phyloP scores from a whole-genome alignment of 2,329 filamentous ascomycete genomes.

The Annulohypoxylon truncatum region DNA sequence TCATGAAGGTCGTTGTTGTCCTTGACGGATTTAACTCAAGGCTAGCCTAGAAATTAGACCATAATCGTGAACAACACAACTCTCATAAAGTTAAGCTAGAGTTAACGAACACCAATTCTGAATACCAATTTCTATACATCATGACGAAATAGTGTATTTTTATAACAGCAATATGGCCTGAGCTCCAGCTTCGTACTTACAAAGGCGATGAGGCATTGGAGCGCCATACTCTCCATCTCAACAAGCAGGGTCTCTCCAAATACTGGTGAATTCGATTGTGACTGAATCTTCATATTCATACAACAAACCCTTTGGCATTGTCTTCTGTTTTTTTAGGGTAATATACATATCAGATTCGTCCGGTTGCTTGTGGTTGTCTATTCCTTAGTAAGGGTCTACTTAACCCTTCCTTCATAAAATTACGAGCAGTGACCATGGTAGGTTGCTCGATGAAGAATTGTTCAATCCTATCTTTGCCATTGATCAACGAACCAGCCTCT shows the following conservation, averaged over 20 bases:
- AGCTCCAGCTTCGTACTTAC: background rate
- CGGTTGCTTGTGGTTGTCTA: background rate
- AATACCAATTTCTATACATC: too few relatives aligned
- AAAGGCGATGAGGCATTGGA: background rate
- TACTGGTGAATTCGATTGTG: background rate
- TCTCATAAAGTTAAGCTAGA: too few relatives aligned
- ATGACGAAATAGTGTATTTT: background rate
- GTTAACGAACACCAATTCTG: too few relatives aligned
- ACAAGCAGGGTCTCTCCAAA: background rate
- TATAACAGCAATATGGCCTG: background rate
- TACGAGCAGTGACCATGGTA: background rate
- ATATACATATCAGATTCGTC: constrained; percentile 20
- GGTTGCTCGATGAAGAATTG: constrained; percentile 46
- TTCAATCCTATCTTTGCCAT: constrained; percentile 65
- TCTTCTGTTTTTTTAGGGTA: constrained; percentile 12
- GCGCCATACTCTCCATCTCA: background rate
- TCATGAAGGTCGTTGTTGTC: too few relatives aligned
- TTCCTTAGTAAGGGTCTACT: background rate
- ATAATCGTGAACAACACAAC: too few relatives aligned
- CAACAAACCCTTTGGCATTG: constrained; percentile 15
- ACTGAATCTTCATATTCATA: constrained; percentile 33
- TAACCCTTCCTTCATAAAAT: constrained; percentile 4
- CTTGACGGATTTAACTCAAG: background rate
- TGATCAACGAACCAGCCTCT: constrained; percentile 67
- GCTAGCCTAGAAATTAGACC: too few relatives aligned